Evolutionary conservation across 441 rosid genomes (phyloP), one percentile per base, ranked within the genome.

Genomic region (Pelargonium australe): DNA sequence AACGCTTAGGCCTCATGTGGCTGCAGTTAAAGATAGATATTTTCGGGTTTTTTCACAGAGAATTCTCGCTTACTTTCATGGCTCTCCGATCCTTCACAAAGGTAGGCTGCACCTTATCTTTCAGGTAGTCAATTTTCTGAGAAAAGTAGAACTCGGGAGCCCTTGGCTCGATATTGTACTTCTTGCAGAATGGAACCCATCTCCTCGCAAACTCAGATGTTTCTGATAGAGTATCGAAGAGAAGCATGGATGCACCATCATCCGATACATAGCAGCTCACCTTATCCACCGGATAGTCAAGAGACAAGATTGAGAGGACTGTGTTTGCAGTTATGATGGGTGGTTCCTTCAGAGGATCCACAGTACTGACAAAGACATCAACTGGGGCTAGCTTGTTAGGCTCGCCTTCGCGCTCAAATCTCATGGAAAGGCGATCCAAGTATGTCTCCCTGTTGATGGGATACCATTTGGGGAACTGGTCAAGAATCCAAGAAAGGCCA

Each of bases 391-490:
- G 84, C 72, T 95, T 94, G n/a, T 97, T 91, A 0, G 97, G 96
- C 72, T 92, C 99, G 72, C 99, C 97, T 82, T 95, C 99, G 66
- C 86, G 89, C 68, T 95, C 97, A 68, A 91, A 95, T 80, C 99
- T 92, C 63, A 95, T 70, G 67, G 99, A 81, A 73, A 95, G 98
- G 84, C 99, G 85, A 80, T 95, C 99, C 6, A 95, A 95, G 79
- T 95, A 95, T n/a, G 99, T 95, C 80, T 95, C 99, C 5, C 98
- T 92, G 73, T 92, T 95, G 72, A 95, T 89, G 65, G 99, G 99
- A 47, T 87, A 85, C 99, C 99, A 95, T 76, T 91, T 95, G 23
- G 98, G 98, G 78, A 95, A 92, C 85, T 95, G 99, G 85, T 95
- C 99, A 79, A 95, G 77, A 76, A 95, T 90, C 99, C 99, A 95